Percentiles rank a stretch among this genome's conserved stretches.
Conservation (phyloP, 768 basidiomycete species). For the Hirschioporus abietinus region DNA sequence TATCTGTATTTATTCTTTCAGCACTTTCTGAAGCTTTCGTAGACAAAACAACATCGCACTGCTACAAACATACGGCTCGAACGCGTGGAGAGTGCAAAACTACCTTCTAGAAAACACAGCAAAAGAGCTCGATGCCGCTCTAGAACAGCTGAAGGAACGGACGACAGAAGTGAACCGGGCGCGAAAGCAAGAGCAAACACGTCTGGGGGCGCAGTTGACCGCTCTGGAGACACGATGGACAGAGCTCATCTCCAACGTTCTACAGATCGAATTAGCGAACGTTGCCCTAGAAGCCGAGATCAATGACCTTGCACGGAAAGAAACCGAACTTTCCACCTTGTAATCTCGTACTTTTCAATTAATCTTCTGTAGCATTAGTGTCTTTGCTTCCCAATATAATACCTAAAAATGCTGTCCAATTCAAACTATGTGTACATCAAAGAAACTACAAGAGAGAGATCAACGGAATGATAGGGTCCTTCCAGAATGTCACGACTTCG, state of each 20-base stretch:
- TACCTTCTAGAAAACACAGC: constrained; percentile 77
- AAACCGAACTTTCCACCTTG: not conserved
- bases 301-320: constrained; percentile 8
- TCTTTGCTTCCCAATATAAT: not conserved
- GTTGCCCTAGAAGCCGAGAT: constrained; percentile 82
- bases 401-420: not conserved
- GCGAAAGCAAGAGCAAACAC: constrained; percentile 82
- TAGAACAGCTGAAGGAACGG: constrained; percentile 74
- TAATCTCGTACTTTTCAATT: not conserved
- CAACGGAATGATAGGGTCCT: not conserved
- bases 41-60: constrained; percentile 83
- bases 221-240: constrained; percentile 88
- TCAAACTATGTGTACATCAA: not conserved
- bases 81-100: constrained; percentile 91
- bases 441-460: not conserved
- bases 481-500: constrained; percentile 1
- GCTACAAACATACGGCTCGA: constrained; percentile 80
- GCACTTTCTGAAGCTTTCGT: constrained; percentile 9
- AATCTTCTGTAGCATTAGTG: not conserved
- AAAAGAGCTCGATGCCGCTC: constrained; percentile 59
- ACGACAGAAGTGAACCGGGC: constrained; percentile 85
- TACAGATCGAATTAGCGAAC: constrained; percentile 96
- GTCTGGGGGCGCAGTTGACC: constrained; percentile 72
- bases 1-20: constrained; percentile 8
- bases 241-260: constrained; percentile 80